phyloP scores from a whole-genome alignment of 371 early-diverging fungal species.

The Umbelopsis sp. region DNA sequence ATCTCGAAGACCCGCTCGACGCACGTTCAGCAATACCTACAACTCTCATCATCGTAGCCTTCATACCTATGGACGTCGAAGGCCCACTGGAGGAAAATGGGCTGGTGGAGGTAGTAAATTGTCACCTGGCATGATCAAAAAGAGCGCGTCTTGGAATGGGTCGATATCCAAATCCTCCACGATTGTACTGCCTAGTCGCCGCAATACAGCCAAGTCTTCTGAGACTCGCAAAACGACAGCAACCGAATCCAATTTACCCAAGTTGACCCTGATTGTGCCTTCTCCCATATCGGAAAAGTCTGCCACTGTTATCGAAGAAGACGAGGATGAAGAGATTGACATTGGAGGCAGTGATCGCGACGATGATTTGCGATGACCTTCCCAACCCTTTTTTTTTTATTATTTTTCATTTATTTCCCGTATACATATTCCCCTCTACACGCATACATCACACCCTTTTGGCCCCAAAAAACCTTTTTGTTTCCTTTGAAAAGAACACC shows the following conservation, averaged over 20 bases:
- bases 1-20: background rate
- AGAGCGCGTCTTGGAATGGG: slow-evolving; percentile 39
- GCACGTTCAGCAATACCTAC: background rate
- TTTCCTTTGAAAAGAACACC: background rate
- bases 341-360: slow-evolving; percentile 69
- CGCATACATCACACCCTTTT: background rate
- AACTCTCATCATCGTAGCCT: background rate
- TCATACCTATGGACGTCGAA: slow-evolving; percentile 24
- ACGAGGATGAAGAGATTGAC: slow-evolving; percentile 68
- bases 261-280: slow-evolving; percentile 9
- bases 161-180: slow-evolving; percentile 1
- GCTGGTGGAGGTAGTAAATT: slow-evolving; percentile 30
- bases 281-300: slow-evolving; percentile 13
- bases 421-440: background rate
- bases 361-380: slow-evolving; percentile 53
- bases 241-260: background rate
- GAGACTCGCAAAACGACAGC: slow-evolving; percentile 6
- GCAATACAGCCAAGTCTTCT: slow-evolving; percentile 1
- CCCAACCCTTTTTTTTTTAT: too few species aligned
- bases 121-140: slow-evolving; percentile 30
- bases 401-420: background rate
- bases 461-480: background rate
- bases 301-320: slow-evolving; percentile 42
- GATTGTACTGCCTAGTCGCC: slow-evolving; percentile 3
- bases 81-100: slow-evolving; percentile 25